phyloP scores from a whole-genome alignment of 225 moss, liverwort and hornwort genomes.

The Polytrichum commune region DNA sequence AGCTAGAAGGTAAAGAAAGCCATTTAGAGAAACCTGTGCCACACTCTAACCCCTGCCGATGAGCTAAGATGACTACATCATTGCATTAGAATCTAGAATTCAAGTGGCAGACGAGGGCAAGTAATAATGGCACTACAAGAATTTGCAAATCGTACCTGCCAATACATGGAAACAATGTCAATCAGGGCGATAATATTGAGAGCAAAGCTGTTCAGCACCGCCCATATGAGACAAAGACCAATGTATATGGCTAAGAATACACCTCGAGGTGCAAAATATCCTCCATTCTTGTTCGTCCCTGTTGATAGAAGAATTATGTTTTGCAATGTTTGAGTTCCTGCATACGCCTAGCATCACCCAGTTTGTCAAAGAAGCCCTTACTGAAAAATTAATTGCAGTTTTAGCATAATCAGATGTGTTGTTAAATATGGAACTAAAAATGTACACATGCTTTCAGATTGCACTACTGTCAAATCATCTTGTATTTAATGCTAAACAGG shows the following conservation, averaged over 20 bases:
- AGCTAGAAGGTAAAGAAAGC: too few relatives aligned
- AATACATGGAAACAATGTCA: slow-evolving; percentile 84
- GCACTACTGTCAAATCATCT: too few relatives aligned
- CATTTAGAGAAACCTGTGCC: too few relatives aligned
- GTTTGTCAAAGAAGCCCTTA: background rate
- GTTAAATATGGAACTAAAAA: too few relatives aligned
- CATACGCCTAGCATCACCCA: slow-evolving; percentile 67
- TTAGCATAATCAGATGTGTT: background rate
- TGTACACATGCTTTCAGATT: too few relatives aligned
- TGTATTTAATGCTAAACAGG: too few relatives aligned
- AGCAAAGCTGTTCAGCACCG: slow-evolving; percentile 81
- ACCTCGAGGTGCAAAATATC: slow-evolving; percentile 70
- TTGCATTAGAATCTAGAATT: too few relatives aligned
- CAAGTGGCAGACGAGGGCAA: too few relatives aligned
- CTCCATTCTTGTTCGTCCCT: slow-evolving; percentile 74
- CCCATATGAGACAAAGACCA: slow-evolving; percentile 73
- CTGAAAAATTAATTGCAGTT: background rate
- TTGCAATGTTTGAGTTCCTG: slow-evolving; percentile 78
- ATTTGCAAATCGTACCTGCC: slow-evolving; percentile 61
- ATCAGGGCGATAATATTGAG: slow-evolving; percentile 84
- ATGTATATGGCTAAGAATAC: slow-evolving; percentile 84
- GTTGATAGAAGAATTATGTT: slow-evolving; percentile 74
- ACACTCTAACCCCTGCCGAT: too few relatives aligned
- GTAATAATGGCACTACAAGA: too few relatives aligned
- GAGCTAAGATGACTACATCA: too few relatives aligned